phyloP scores from a whole-genome alignment of 73 alveolate species.

The Stentor coeruleus region DNA sequence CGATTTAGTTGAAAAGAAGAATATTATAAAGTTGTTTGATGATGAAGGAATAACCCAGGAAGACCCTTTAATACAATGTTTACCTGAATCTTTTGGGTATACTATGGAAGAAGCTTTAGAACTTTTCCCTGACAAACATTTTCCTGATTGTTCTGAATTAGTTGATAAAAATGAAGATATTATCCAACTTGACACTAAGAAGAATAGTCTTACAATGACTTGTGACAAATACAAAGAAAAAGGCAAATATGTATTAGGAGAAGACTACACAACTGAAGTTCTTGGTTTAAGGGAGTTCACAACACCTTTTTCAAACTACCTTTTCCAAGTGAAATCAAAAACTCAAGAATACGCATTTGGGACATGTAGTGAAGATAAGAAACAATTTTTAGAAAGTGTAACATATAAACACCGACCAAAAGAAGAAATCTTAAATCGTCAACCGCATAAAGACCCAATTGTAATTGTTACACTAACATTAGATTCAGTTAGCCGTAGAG shows the following conservation, averaged over 20 bases:
- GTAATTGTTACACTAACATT: background rate
- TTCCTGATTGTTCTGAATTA: conserved; percentile 4
- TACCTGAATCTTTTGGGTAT: conserved; percentile 16
- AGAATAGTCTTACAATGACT: background rate
- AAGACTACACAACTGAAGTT: background rate
- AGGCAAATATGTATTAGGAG: conserved; percentile 4
- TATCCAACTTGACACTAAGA: background rate
- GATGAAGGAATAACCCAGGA: conserved; percentile 17
- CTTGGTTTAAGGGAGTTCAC: background rate
- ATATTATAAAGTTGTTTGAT: background rate
- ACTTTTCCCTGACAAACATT: conserved; percentile 3
- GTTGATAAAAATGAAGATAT: background rate
- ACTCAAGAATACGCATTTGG: background rate
- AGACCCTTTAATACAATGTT: background rate
- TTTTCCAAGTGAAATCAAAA: background rate
- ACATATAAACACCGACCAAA: background rate
- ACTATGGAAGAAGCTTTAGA: background rate
- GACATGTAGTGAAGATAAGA: background rate
- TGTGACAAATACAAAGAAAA: background rate
- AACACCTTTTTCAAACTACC: background rate
- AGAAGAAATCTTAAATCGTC: background rate
- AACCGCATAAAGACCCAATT: background rate
- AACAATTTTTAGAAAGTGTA: background rate
- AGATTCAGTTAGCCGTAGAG: conserved; percentile 15
- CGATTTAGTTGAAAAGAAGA: no score